These are phyloP conservation scores for Scheffersomyces parashehatae DNA, from an alignment of 1,139 yeast genomes.

Conservation along the genomic window DNA sequence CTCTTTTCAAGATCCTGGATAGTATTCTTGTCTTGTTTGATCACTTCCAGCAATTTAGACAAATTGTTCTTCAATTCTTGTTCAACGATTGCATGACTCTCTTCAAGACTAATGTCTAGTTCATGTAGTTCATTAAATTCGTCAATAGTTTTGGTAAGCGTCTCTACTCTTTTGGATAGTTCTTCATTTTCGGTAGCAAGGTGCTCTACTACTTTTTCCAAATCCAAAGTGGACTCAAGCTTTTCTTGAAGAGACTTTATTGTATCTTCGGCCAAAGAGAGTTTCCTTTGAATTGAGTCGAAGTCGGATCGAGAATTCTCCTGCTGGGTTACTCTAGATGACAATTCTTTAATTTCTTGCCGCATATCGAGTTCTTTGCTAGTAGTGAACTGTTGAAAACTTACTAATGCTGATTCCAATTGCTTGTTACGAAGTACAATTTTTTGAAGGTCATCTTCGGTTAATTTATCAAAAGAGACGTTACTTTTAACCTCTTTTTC, in stretches of 20 bases:
- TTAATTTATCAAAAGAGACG: conserved; percentile 10
- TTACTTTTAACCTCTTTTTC: conserved; percentile 34
- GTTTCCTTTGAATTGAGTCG: conserved; percentile 23
- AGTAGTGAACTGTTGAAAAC: conserved; percentile 36
- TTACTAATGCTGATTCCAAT: conserved; percentile 39
- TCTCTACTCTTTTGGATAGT: conserved; percentile 37
- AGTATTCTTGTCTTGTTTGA: conserved; percentile 24
- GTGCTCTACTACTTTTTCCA: conserved; percentile 53
- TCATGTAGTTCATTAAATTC: conserved; percentile 64
- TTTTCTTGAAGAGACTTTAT: conserved; percentile 47
- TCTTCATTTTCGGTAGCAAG: conserved; percentile 56
- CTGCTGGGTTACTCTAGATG: conserved; percentile 15
- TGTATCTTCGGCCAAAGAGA: conserved; percentile 39
- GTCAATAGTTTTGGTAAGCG: conserved; percentile 42
- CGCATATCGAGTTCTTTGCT: conserved; percentile 24
- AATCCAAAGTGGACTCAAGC: conserved; percentile 43
- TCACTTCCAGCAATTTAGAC: conserved; percentile 27
- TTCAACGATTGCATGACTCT: conserved; percentile 54
- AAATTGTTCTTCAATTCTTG: conserved; percentile 51
- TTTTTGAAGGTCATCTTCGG: conserved; percentile 17
- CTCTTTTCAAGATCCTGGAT: conserved; percentile 33
- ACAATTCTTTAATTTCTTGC: conserved; percentile 25
- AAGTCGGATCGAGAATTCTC: conserved; percentile 15
- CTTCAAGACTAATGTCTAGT: conserved; percentile 65
- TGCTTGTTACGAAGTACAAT: conserved; percentile 30